Evolutionary conservation across 257 asterid species (phyloP).

Genomic region (Nemophila menziesii): DNA sequence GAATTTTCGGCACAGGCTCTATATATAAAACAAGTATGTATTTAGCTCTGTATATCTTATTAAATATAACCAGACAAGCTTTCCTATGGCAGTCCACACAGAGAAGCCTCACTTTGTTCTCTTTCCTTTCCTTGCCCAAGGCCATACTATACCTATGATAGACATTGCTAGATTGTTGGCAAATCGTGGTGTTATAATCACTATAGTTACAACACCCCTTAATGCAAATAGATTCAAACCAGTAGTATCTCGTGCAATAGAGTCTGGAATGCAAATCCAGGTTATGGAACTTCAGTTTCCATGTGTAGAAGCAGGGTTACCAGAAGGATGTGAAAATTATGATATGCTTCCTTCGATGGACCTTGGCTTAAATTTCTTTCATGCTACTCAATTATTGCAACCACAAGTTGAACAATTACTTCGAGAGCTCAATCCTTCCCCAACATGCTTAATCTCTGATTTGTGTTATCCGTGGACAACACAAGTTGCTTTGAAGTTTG

Average conservation of each 20-base stretch:
- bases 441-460: constrained; percentile 37
- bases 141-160: constrained; percentile 51
- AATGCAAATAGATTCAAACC: too few relatives aligned
- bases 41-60: background rate
- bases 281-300: too few relatives aligned
- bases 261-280: too few relatives aligned
- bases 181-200: too few relatives aligned
- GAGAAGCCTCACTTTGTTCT: constrained; percentile 50
- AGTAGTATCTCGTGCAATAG: too few relatives aligned
- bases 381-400: constrained; percentile 23
- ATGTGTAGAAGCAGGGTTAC: too few relatives aligned
- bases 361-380: constrained; percentile 15
- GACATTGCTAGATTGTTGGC: constrained; percentile 40
- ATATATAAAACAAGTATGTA: background rate
- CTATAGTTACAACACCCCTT: too few relatives aligned
- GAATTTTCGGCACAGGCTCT: background rate
- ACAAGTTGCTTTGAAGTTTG: too few relatives aligned
- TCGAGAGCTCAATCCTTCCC: constrained; percentile 21
- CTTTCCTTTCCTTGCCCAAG: constrained; percentile 44
- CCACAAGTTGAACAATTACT: constrained; percentile 17
- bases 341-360: constrained; percentile 17
- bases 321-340: too few relatives aligned
- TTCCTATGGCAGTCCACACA: too few relatives aligned
- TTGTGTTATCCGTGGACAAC: constrained; percentile 37
- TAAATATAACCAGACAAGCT: too few relatives aligned